Percentiles rank a stretch among this genome's conserved stretches.
phyloP scores from a whole-genome alignment of 1,284 basidiomycete species.

The Mycena citricolor region DNA sequence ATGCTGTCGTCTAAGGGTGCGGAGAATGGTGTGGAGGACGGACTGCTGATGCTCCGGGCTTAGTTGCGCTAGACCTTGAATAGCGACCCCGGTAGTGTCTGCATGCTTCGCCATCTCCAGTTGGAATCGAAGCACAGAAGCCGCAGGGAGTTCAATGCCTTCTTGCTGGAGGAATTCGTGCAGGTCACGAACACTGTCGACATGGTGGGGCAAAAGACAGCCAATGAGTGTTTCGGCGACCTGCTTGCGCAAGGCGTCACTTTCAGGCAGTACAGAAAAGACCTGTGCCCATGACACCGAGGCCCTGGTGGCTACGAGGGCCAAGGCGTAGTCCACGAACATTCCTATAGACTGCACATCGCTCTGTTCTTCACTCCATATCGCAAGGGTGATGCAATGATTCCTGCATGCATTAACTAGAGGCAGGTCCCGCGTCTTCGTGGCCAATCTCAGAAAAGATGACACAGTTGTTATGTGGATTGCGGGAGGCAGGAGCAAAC shows the following conservation, averaged over 20 bases:
- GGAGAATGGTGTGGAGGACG: slow-evolving; percentile 33
- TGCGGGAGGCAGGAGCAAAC: too few species aligned
- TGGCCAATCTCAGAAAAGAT: slow-evolving; percentile 49
- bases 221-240: slow-evolving; percentile 22
- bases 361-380: slow-evolving; percentile 23
- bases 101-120: too few species aligned
- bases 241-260: slow-evolving; percentile 6
- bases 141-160: slow-evolving; percentile 23
- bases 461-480: too few species aligned
- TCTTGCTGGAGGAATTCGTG: slow-evolving; percentile 28
- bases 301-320: slow-evolving; percentile 10
- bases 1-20: slow-evolving; percentile 31
- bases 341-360: slow-evolving; percentile 27
- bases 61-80: too few species aligned
- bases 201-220: slow-evolving; percentile 21
- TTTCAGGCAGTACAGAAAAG: slow-evolving; percentile 19
- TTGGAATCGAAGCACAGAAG: slow-evolving; percentile 24
- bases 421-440: slow-evolving; percentile 34
- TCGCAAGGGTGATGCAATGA: slow-evolving; percentile 25
- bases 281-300: slow-evolving; percentile 29
- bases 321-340: slow-evolving; percentile 29
- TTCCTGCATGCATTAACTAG: slow-evolving; percentile 35
- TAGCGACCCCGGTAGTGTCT: too few species aligned
- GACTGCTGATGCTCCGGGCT: slow-evolving; percentile 27
- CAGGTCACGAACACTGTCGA: slow-evolving; percentile 26